A percentile compares a stretch with the other conserved stretches of the same genome.
Conservation (phyloP, 192 early-diverging fungal genomes). For the Coemansia sp. region DNA sequence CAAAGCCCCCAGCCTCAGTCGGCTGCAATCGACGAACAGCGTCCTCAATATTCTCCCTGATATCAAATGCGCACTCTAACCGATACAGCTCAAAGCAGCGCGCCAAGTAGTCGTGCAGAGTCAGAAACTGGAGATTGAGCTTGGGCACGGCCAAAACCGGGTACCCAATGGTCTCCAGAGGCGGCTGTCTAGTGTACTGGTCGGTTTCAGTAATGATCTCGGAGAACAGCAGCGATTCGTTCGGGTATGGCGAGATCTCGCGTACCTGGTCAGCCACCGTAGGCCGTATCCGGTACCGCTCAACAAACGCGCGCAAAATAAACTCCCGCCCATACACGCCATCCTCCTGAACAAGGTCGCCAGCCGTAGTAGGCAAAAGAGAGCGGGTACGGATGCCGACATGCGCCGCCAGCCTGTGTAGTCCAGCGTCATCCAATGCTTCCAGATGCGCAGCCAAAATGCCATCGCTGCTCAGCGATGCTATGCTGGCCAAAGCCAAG, state of each 20-base stretch:
- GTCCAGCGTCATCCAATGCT: conserved; percentile 39
- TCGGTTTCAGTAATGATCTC: conserved; percentile 67
- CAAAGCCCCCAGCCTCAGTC: conserved; percentile 66
- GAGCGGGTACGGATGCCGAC: conserved; percentile 64
- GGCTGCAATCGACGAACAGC: conserved; percentile 81
- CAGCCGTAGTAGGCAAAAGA: conserved; percentile 10
- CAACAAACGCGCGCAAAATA: conserved; percentile 52
- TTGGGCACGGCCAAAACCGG: conserved; percentile 65
- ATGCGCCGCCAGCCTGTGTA: conserved; percentile 58
- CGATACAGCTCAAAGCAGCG: conserved; percentile 83
- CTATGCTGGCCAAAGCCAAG: conserved; percentile 71
- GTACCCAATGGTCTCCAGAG: neutral
- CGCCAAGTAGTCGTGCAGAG: conserved; percentile 85
- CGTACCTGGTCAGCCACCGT: conserved; percentile 15
- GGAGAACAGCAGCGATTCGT: conserved; percentile 66
- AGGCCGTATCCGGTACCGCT: conserved; percentile 10
- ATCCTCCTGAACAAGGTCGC: neutral
- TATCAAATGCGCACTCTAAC: conserved; percentile 77
- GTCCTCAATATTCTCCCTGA: conserved; percentile 88
- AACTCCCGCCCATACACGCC: conserved; percentile 45
- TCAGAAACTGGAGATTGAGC: conserved; percentile 91
- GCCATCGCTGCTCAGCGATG: conserved; percentile 55
- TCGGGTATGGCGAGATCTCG: conserved; percentile 22
- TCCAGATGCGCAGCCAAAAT: conserved; percentile 59
- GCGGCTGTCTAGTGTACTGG: conserved; percentile 52